These are phyloP conservation scores for Diaporthe ampelina DNA, from an alignment of 2,329 filamentous ascomycete species.

Conservation along the genomic window DNA sequence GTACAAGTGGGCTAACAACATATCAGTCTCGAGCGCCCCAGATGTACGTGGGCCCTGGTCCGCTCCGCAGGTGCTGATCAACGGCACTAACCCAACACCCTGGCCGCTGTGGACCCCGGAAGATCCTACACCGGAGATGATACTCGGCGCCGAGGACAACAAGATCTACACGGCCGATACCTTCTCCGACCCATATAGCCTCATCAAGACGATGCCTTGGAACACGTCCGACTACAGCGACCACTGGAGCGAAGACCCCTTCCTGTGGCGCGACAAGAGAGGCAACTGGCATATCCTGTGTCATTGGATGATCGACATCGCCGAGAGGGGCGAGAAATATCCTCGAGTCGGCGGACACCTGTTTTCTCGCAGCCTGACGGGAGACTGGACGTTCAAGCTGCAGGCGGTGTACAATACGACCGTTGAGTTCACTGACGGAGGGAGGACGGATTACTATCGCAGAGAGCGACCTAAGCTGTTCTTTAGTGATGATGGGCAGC, in stretches of 20 bases:
- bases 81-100: conserved; percentile 38
- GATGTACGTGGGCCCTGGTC: conserved; percentile 45
- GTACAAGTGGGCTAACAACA: conserved; percentile 47
- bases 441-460: conserved; percentile 54
- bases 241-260: conserved; percentile 48
- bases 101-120: background rate
- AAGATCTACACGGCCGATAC: conserved; percentile 12
- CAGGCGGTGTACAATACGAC: conserved; percentile 29
- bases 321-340: conserved; percentile 22
- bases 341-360: conserved; percentile 24
- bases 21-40: conserved; percentile 43
- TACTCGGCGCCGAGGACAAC: conserved; percentile 27
- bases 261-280: conserved; percentile 49
- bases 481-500: conserved; percentile 60
- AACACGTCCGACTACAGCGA: conserved; percentile 47
- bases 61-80: conserved; percentile 41
- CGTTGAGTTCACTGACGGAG: conserved; percentile 56
- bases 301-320: conserved; percentile 36
- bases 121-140: conserved; percentile 2
- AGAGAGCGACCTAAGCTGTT: conserved; percentile 63
- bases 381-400: conserved; percentile 27
- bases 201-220: conserved; percentile 44
- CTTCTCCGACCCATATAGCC: conserved; percentile 1
- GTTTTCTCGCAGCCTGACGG: conserved; percentile 7
- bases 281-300: conserved; percentile 49